phyloP scores from a whole-genome alignment of 768 basidiomycete species.

The Psilocybe subaeruginosa region DNA sequence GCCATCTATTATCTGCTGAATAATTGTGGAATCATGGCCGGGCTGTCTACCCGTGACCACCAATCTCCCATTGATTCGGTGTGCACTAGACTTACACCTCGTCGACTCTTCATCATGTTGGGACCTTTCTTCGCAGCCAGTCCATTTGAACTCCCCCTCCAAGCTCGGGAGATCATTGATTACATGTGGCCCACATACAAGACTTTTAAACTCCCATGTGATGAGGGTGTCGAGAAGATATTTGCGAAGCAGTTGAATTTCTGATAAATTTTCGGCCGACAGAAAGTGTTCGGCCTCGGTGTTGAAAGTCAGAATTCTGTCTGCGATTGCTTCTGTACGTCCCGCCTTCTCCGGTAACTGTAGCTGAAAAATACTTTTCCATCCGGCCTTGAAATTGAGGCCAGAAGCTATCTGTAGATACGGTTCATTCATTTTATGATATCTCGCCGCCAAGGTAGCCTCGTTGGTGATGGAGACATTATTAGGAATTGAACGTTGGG shows the following conservation, averaged over 20 bases:
- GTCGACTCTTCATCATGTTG: not conserved
- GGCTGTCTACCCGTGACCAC: not conserved
- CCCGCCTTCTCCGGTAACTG: not conserved
- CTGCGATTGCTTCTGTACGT: not conserved
- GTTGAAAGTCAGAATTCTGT: not conserved
- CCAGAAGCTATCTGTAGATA: not conserved
- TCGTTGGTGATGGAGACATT: not conserved
- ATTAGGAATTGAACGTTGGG: not conserved
- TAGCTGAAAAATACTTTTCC: not conserved
- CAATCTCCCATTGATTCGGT: not conserved
- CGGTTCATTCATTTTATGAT: not conserved
- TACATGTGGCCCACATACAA: not conserved
- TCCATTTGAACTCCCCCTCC: slow-evolving; percentile 5
- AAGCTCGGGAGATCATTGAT: not conserved
- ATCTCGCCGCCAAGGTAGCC: too few species aligned
- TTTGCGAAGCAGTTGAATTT: not conserved
- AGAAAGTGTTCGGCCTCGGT: not conserved
- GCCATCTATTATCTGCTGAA: not conserved
- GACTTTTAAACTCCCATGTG: slow-evolving; percentile 4
- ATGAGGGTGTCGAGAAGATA: not conserved
- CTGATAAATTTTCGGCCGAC: not conserved
- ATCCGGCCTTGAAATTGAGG: not conserved
- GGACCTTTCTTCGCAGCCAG: not conserved
- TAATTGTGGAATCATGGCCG: not conserved
- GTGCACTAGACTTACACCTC: not conserved